Conservation (phyloP, 768 basidiomycete genomes). For the Podaxis sp. region DNA sequence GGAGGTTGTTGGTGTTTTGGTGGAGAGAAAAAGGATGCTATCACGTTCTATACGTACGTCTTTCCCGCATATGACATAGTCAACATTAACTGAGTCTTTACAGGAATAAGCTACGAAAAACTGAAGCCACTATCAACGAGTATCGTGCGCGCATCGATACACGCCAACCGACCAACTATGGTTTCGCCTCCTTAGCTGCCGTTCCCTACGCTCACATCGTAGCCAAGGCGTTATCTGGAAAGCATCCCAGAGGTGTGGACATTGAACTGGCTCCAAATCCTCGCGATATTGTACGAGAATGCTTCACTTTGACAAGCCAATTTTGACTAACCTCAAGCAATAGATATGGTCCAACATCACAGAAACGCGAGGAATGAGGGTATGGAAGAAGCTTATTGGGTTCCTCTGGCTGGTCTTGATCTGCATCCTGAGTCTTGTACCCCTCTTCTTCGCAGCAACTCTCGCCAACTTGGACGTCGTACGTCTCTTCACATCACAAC, state of each 20-base stretch:
- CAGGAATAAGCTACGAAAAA: constrained; percentile 35
- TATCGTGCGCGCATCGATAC: constrained; percentile 58
- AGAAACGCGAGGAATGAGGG: constrained; percentile 46
- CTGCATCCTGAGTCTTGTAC: constrained; percentile 83
- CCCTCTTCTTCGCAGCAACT: constrained; percentile 74
- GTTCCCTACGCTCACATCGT: constrained; percentile 73
- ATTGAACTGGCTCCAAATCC: constrained; percentile 70
- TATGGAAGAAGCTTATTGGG: constrained; percentile 56
- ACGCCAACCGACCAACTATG: constrained; percentile 68
- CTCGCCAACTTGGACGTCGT: constrained; percentile 80
- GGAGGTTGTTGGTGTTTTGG: constrained; percentile 74
- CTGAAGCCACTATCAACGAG: constrained; percentile 57
- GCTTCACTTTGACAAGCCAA: not conserved
- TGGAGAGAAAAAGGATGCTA: constrained; percentile 70
- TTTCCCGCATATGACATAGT: not conserved
- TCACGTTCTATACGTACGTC: constrained; percentile 32
- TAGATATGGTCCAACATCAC: constrained; percentile 80
- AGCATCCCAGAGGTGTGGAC: constrained; percentile 62
- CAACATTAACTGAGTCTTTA: not conserved
- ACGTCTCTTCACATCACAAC: constrained; percentile 22
- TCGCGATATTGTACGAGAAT: constrained; percentile 29
- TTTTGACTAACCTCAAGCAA: not conserved
- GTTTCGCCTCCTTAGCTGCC: constrained; percentile 74
- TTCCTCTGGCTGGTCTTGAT: constrained; percentile 64
- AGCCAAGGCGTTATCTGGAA: constrained; percentile 55